Evolutionary conservation across 1,139 yeast species (phyloP), one percentile per base, ranked within the genome.

Genomic region (Lodderomyces orthopsilosis): DNA sequence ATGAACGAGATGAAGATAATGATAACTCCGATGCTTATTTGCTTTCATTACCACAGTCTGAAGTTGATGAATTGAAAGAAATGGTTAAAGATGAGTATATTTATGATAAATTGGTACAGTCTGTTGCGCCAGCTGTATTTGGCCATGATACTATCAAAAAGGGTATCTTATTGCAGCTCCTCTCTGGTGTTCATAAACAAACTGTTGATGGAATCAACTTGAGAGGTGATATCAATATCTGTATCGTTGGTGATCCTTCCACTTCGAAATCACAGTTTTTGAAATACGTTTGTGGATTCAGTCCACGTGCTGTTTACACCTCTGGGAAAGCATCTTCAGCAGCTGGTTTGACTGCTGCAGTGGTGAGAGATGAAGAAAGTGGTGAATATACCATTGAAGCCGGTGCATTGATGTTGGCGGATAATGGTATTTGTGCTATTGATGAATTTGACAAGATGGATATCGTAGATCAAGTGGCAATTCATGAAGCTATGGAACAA

Each of bases 401-500:
- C 0, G 99, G 99, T 62, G 99, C 99, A 2, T 74, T 93, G 47
- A 93, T 93, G 99, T 75, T 93, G 52, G 98, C 98, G 1, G 99
- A 93, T 66, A 94, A 93, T 61, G 99, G 99, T 50, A 88, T 93
- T 49, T 93, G 99, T 75, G 95, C 97, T 51, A 93, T 93, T 65
- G 99, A 93, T 62, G 99, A 93, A 67, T 93, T 93, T 57, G 99
- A 93, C 64, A 93, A 94, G 71, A 93, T 93, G 98, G 98, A 93
- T 64, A 65, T 93, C 40, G 68, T 83, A 4, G 98, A 94, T 65
- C 98, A 94, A 68, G 98, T 93, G 46, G 98, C 98, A 3, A 93
- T 93, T 71, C 99, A 93, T 69, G 99, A 93, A 71, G 99, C 98
- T 13, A 93, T 93, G 99, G 98, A 93, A 73, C 98, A 93, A 66